Base-by-base conservation (phyloP, 2,329 filamentous ascomycete species). In the Cercospora zeina region DNA sequence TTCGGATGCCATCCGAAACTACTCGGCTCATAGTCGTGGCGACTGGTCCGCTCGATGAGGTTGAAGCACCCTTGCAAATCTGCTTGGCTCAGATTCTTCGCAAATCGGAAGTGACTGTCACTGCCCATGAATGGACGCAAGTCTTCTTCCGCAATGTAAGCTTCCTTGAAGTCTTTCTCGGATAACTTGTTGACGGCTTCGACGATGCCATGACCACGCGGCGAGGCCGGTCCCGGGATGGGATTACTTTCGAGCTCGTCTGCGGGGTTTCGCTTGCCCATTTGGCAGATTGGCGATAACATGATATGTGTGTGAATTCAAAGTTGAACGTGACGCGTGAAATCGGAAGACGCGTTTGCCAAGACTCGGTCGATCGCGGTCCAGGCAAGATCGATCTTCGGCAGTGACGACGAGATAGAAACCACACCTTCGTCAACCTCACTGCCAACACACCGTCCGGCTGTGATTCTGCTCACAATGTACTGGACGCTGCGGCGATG, bases 41-140 rank as follows among this genome's bases (percentile, higher is more conserved):
- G 78, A 68, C 87, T 90, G 0, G 89, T 91, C 54, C 79, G 75
- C 64, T 87, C 81, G 56, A 93, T 79, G 6, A 88, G 77, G 3
- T 75, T 67, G 62, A 85, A 79, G 69, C 84, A 86, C 21, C 76
- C 73, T n/a, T 79, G 72, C 11, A 67, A 34, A 27, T 57, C 85
- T 75, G 21, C 10, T 3, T 42, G n/a, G 6, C 45, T 10, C n/a
- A 68, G 21, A 11, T 53, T 21, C 14, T 30, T 37, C 11, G 60
- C 64, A n/a, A 51, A 61, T 4, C 14, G 16, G n/a, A 65, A 24
- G 21, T 11, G 11, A 50, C 45, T 60, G 37, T 13, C 54, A 19
- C 27, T 10, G 14, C 16, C 30, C 21, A 6, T 24, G 10, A 56
- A 14, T 21, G 10, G 24, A 6, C 14, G 33, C 33, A 39, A 50